Evolutionary conservation across 176 grass and related monocot species (phyloP).

Genomic region (Ensete ventricosum): DNA sequence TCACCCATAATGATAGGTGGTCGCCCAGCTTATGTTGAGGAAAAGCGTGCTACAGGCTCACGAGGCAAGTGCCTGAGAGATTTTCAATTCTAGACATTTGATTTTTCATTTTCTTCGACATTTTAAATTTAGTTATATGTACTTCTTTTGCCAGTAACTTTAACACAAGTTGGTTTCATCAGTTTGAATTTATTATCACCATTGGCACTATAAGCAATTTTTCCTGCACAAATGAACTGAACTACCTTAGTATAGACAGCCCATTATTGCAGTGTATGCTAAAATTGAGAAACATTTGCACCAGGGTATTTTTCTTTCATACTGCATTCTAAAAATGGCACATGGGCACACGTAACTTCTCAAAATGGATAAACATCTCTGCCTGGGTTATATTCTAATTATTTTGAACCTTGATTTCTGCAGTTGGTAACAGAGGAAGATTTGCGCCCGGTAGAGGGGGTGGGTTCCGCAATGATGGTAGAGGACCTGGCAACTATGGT

Average conservation of each 20-base stretch:
- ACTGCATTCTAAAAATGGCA: neutral
- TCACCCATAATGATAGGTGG: constrained; percentile 70
- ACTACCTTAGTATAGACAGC: neutral
- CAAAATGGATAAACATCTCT: neutral
- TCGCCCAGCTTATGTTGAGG: constrained; percentile 52
- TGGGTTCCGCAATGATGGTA: constrained; percentile 9
- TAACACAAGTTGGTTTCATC: neutral
- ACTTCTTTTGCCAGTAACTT: neutral
- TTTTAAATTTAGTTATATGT: neutral
- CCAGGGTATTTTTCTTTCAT: too few species aligned
- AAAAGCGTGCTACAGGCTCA: constrained; percentile 67
- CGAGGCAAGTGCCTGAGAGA: constrained; percentile 36
- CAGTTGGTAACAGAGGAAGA: constrained; percentile 33
- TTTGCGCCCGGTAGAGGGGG: constrained; percentile 1
- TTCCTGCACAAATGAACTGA: neutral
- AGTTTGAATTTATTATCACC: neutral
- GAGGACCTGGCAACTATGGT: constrained; percentile 4
- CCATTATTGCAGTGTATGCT: too few species aligned
- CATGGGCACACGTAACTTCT: neutral
- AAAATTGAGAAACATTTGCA: too few species aligned
- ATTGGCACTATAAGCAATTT: neutral
- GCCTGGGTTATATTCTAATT: neutral
- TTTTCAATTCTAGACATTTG: neutral
- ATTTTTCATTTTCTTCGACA: neutral
- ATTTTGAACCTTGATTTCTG: constrained; percentile 7